Base-by-base conservation (phyloP, 257 asterid genomes). In the Henckelia pumila region DNA sequence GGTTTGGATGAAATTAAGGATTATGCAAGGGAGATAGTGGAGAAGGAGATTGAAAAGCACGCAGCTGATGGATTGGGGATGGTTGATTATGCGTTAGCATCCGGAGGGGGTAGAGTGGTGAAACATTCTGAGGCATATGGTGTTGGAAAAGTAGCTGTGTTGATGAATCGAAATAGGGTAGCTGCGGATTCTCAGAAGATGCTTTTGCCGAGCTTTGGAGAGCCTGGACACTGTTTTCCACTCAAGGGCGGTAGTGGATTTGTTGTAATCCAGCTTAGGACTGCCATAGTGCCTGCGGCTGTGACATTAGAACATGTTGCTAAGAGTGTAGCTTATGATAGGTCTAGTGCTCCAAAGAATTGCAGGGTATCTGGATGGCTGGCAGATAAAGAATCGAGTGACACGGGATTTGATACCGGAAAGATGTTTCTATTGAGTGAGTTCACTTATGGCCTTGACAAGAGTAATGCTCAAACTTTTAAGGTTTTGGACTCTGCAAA, bases 161-260 rank as follows among this genome's bases (percentile, higher is more conserved):
- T 75, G 56, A 1, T 69, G 29, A 66, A 17, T 53, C 57, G 52
- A 6, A 75, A 59, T 28, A 68, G 26, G 68, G 81, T 76, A 53
- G 70, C 80, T 44, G 32, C 25, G 4, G 83, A 81, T 65, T 84
- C 95, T 7, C 80, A 74, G 63, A 89, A 77, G 89, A 88, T 94
- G 87, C 67, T 94, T 56, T 81, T 68, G 67, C 97, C 99, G 5
- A 94, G 97, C 79, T 91, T 94, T 78, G 99, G 99, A 66, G 97
- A 91, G 84, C 99, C 99, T 44, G 97, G 97, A 16, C 89, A 86
- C 21, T 94, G 99, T 75, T 90, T 91, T 76, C 83, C 96, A 8
- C 83, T 94, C 14, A 88, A 85, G 26, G 95, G 96, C 49, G 74
- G 76, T 33, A 67, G 63, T 63, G 97, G 97, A 5, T 88, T 85